Percentiles rank a stretch among this genome's conserved stretches.
Conservation (phyloP, 2,329 filamentous ascomycete species). For the Penicillium sp. region DNA sequence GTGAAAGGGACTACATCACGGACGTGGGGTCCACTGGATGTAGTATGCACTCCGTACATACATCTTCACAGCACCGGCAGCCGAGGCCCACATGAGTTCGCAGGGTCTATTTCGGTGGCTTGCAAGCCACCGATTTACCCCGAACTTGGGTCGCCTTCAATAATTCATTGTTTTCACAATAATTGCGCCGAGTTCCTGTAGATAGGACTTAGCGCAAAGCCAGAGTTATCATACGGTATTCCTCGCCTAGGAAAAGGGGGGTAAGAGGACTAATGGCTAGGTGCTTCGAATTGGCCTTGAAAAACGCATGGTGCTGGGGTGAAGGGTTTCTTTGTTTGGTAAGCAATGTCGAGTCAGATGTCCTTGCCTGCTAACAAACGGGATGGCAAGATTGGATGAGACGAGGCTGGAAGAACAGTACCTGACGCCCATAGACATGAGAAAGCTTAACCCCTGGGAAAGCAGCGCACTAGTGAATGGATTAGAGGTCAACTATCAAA, state of each 20-base stretch:
- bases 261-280: background rate
- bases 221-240: background rate
- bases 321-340: slow-evolving; percentile 9
- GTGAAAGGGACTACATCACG: background rate
- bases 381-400: background rate
- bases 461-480: no score
- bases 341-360: background rate
- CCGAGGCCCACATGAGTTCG: slow-evolving; percentile 13
- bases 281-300: background rate
- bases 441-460: background rate
- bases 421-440: background rate
- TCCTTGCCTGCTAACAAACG: background rate
- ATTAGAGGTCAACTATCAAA: background rate
- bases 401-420: background rate
- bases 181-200: slow-evolving; percentile 1
- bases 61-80: slow-evolving; percentile 10
- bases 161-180: slow-evolving; percentile 8
- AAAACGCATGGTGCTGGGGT: background rate
- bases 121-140: slow-evolving; percentile 11
- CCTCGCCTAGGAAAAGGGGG: background rate
- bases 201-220: background rate
- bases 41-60: no score
- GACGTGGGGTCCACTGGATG: background rate
- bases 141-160: slow-evolving; percentile 8
- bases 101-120: slow-evolving; percentile 14